phyloP scores from a whole-genome alignment of 441 rosid species.

The Gossypium lobatum region DNA sequence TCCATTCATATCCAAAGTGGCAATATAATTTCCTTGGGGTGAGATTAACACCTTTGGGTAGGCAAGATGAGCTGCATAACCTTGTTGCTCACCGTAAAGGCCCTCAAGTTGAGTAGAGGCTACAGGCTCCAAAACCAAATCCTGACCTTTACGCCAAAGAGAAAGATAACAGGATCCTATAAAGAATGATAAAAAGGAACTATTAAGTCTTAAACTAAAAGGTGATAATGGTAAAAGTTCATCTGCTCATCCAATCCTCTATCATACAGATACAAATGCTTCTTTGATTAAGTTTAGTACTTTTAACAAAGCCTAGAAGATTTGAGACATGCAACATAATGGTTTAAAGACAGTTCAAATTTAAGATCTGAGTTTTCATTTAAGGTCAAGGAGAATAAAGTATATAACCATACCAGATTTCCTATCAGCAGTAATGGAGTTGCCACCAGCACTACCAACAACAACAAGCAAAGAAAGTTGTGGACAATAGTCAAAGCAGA shows the following conservation, averaged over 20 bases:
- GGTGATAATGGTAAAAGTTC: not conserved
- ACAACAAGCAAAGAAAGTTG: conserved; percentile 53
- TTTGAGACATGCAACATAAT: not conserved
- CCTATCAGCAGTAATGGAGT: conserved; percentile 30
- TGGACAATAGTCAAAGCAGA: conserved; percentile 71
- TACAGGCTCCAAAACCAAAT: conserved; percentile 46
- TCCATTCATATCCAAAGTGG: conserved; percentile 68
- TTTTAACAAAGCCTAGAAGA: not conserved
- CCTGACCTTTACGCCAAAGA: conserved; percentile 55
- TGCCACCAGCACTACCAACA: conserved; percentile 46
- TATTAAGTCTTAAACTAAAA: not conserved
- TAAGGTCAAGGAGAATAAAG: conserved; percentile 14
- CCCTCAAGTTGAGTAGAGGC: conserved; percentile 66
- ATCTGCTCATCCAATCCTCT: not conserved
- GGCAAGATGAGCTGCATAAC: conserved; percentile 36
- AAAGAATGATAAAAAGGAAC: conserved; percentile 15
- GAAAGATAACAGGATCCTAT: conserved; percentile 67
- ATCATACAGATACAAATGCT: not conserved
- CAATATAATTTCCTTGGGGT: conserved; percentile 55
- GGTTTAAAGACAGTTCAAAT: not conserved
- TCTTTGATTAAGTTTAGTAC: conserved; percentile 9
- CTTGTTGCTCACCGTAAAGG: conserved; percentile 38
- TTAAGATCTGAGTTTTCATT: conserved; percentile 15
- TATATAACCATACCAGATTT: conserved; percentile 52
- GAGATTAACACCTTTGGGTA: conserved; percentile 78